These are phyloP conservation scores for Hanseniaspora meyeri DNA, from an alignment of 805 yeast species.

Conservation along the genomic window DNA sequence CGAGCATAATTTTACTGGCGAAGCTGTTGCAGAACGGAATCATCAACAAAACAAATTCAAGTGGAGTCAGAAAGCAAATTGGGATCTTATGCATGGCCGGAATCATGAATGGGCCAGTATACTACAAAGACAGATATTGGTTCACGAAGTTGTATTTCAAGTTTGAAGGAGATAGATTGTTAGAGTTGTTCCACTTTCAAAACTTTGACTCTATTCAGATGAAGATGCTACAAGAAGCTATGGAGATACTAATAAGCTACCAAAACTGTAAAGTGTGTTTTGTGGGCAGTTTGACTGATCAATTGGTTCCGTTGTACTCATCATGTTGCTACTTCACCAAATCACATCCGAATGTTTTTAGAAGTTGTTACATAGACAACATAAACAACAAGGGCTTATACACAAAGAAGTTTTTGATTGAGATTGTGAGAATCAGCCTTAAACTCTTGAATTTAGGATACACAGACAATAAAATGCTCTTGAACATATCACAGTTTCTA, in stretches of 20 bases:
- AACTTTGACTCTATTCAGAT: constrained; percentile 63
- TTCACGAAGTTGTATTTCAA: constrained; percentile 81
- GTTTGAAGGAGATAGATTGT: constrained; percentile 74
- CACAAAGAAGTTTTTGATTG: constrained; percentile 67
- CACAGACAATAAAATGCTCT: constrained; percentile 74
- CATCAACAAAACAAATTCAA: constrained; percentile 19
- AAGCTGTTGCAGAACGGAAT: constrained; percentile 51
- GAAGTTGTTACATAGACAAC: constrained; percentile 75
- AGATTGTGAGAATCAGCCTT: constrained; percentile 61
- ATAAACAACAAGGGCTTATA: constrained; percentile 41
- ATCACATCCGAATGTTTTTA: constrained; percentile 76
- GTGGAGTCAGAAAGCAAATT: constrained; percentile 31
- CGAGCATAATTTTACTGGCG: constrained; percentile 67
- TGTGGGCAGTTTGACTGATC: constrained; percentile 87
- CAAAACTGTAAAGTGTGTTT: constrained; percentile 67
- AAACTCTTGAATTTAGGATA: constrained; percentile 63
- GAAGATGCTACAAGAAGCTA: constrained; percentile 51
- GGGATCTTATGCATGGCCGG: constrained; percentile 93
- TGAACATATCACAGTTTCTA: constrained; percentile 63
- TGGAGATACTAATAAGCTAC: constrained; percentile 44
- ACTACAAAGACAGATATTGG: constrained; percentile 70
- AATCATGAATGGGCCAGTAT: constrained; percentile 84
- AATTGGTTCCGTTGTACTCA: constrained; percentile 81
- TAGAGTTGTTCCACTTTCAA: constrained; percentile 81
- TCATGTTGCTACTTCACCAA: constrained; percentile 54